Evolutionary conservation across 176 grass and related monocot species (phyloP), one percentile per base, ranked within the genome.

Genomic region (Aegilops longissima): DNA sequence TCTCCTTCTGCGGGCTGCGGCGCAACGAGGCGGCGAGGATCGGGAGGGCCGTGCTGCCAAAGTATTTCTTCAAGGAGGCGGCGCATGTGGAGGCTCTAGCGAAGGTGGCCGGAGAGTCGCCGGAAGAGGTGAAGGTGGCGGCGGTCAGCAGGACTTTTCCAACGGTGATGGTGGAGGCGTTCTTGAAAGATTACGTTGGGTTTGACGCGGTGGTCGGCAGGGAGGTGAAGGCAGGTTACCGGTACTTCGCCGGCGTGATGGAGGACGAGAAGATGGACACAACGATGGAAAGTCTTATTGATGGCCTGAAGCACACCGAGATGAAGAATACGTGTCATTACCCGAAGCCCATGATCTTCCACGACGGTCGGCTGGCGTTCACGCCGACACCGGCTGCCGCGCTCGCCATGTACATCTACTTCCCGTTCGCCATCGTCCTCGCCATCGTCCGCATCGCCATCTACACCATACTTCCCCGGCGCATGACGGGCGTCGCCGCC

Each of bases 351-450:
- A 49, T 97, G 52, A 45, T 94, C 38, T 97, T 97, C 80, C 94
- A 97, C 69, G 94, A 94, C 29, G 92, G 94, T 1, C 70, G 90
- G 25, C 64, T 94, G 6, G 94, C 94, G 67, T 97, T 92, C 83
- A 82, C 31, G 40, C 92, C 92, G 35, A 92, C 92, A 9, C 90
- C 92, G 17, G 23, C 21, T 24, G 74, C 90, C 12, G 87, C 86
- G 12, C 77, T 97, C 83, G 54, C 68, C 66, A 97, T 97, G 94
- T 94, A 90, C 88, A 27, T 91, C 9, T 97, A 89, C 90, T 33
- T 97, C 31, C 92, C 92, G 6, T 58, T 97, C n/a, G 88, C 45
- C 56, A 16, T 97, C 66, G 12, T 36, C 72, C 88, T 94, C 24
- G 61, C 83, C 35, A 4, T 91, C 65, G 1, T 89, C 66, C 83